Base-by-base conservation (phyloP, 768 basidiomycete species). In the Asterophora lycoperdoides region DNA sequence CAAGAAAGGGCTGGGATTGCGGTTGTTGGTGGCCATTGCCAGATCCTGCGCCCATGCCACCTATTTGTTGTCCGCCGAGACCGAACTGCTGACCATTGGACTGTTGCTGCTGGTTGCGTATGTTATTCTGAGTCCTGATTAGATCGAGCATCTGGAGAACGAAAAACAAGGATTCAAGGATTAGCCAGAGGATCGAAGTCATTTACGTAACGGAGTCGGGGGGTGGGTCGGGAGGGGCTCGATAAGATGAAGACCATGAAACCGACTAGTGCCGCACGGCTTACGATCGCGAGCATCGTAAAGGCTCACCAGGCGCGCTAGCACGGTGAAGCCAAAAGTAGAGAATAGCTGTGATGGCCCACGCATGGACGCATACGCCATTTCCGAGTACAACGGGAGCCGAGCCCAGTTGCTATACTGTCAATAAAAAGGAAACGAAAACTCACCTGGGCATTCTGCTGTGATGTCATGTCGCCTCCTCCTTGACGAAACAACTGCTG, bases 401-500 rank as follows among this genome's bases (percentile, higher is more conserved):
- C 40, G 43, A 43, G 38, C 36, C 36, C 45, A n/a, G n/a, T n/a
- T 30, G 48, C 26, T 29, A 29, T 34, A 34, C 32, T 13, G 26
- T 14, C 33, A 33, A 26, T 41, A 46, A 45, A 45, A 43, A 52
- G 23, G 23, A 29, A 36, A 47, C 29, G 44, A 46, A 44, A 46
- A 76, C 77, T 65, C 52, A 71, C 80, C 77, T 79, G 80, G 29
- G 72, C 62, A 45, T 60, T 73, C 57, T 73, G 74, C 36, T 73
- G 74, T 37, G 65, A 48, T 28, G 64, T 60, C 53, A 77, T 64
- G 58, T 75, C 76, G 38, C 68, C 61, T 54, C 65, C 71, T 43
- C 71, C 72, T 5, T 65, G 60, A 29, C 76, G 71, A 55, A 75
- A 75, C 53, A 75, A 75, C 53, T 69, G 68, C 55, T 69, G 68